These are phyloP conservation scores for Xylariaceae sp. DNA, from an alignment of 2,329 filamentous ascomycete genomes.

Conservation along the genomic window DNA sequence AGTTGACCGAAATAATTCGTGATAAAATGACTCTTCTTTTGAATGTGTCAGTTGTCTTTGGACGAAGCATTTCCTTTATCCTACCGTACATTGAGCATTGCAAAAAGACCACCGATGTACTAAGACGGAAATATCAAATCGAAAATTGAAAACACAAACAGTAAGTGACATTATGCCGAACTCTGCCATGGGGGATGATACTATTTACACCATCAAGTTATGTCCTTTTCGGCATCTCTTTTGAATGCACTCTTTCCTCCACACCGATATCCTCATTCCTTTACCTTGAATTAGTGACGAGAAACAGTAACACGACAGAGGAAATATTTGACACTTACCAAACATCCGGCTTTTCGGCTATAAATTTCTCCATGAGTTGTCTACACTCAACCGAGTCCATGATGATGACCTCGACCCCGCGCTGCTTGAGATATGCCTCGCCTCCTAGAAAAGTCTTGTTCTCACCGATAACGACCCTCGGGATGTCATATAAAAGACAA, in stretches of 20 bases:
- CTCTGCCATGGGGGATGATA: too few relatives aligned
- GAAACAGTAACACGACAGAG: background rate
- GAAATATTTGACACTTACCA: constrained; percentile 48
- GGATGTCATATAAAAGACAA: constrained; percentile 71
- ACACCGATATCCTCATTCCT: constrained; percentile 33
- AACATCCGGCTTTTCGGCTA: constrained; percentile 65
- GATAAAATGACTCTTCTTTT: too few relatives aligned
- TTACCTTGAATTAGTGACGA: background rate
- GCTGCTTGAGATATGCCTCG: constrained; percentile 63
- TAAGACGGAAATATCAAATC: too few relatives aligned
- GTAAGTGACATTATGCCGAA: too few relatives aligned
- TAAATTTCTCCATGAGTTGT: constrained; percentile 67
- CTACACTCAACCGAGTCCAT: constrained; percentile 62
- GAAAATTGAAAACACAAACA: too few relatives aligned
- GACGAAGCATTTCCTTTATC: background rate
- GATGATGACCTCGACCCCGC: constrained; percentile 71
- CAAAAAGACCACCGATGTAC: background rate
- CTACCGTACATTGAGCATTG: background rate
- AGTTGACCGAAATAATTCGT: too few relatives aligned
- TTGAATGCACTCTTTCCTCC: constrained; percentile 29
- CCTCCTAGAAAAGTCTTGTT: constrained; percentile 72
- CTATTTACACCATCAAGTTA: too few relatives aligned
- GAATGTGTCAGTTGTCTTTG: too few relatives aligned
- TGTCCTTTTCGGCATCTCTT: constrained; percentile 18
- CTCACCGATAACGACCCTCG: constrained; percentile 72